Conservation (phyloP, 441 rosid genomes). For the Gossypium trilobum region DNA sequence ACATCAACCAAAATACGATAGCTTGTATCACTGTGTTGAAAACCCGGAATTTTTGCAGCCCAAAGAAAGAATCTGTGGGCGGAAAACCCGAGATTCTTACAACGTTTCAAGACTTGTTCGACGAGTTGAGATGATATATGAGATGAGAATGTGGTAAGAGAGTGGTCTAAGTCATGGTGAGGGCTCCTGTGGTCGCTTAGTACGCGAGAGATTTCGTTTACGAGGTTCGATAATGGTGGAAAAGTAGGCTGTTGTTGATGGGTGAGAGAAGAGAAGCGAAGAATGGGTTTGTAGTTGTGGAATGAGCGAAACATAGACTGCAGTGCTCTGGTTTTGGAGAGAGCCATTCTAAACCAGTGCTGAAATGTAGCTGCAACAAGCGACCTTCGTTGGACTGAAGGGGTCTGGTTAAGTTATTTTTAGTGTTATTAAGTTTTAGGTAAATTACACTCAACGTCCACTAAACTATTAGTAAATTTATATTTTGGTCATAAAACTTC, state of each 20-base stretch:
- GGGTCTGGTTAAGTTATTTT: too few relatives aligned
- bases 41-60: conserved; percentile 55
- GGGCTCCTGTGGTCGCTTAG: conserved; percentile 72
- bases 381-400: too few relatives aligned
- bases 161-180: conserved; percentile 61
- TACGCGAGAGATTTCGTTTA: conserved; percentile 63
- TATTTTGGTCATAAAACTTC: too few relatives aligned
- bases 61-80: conserved; percentile 88
- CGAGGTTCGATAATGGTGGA: conserved; percentile 37
- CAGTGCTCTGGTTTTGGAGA: conserved; percentile 17
- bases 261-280: conserved; percentile 24
- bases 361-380: neutral
- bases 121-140: conserved; percentile 46
- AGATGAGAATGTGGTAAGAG: conserved; percentile 41
- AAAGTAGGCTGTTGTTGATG: conserved; percentile 14
- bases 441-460: too few relatives aligned
- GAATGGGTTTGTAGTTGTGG: conserved; percentile 16
- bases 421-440: too few relatives aligned
- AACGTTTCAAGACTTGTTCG: conserved; percentile 76
- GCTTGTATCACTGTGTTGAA: conserved; percentile 49
- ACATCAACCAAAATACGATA: conserved; percentile 61
- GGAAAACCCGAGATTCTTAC: conserved; percentile 70
- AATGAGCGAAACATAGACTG: conserved; percentile 20
- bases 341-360: conserved; percentile 29
- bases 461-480: too few relatives aligned